Percentiles rank a stretch among this genome's conserved stretches.
Evolutionary conservation across 1,284 basidiomycete species (phyloP).

Genomic region (Boletus sp.): DNA sequence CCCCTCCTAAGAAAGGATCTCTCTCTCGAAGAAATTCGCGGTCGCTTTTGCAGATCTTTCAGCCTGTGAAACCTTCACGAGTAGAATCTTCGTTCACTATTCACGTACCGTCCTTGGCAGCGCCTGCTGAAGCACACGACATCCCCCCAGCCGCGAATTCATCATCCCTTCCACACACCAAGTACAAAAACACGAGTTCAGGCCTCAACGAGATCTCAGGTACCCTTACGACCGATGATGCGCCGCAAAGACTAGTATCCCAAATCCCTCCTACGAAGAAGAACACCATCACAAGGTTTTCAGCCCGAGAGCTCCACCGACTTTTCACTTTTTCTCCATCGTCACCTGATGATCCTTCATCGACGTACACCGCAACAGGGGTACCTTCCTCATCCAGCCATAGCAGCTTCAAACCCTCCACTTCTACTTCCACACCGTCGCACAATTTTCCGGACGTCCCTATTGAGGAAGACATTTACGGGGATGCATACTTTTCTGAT

Average conservation of each 20-base stretch:
- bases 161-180: constrained; percentile 10
- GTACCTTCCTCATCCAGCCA: background rate
- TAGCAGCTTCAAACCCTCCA: constrained; percentile 6
- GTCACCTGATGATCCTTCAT: constrained; percentile 23
- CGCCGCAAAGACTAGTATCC: constrained; percentile 10
- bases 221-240: constrained; percentile 22
- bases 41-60: constrained; percentile 28
- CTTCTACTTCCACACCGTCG: constrained; percentile 15
- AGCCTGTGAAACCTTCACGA: constrained; percentile 15
- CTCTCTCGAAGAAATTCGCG: constrained; percentile 23
- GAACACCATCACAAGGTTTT: constrained; percentile 20
- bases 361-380: constrained; percentile 1
- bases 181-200: constrained; percentile 7
- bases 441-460: constrained; percentile 17
- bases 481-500: constrained; percentile 19
- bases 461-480: constrained; percentile 17
- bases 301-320: constrained; percentile 34
- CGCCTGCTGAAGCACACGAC: constrained; percentile 5
- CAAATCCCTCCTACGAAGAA: constrained; percentile 19
- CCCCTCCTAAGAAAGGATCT: constrained; percentile 12
- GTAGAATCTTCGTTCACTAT: constrained; percentile 11
- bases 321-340: constrained; percentile 35
- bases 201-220: constrained; percentile 9
- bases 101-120: constrained; percentile 2
- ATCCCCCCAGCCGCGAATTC: constrained; percentile 2